Evolutionary conservation across 148 eudicot genomes (phyloP), one percentile per base, ranked within the genome.

Genomic region (Diospyros lotus): DNA sequence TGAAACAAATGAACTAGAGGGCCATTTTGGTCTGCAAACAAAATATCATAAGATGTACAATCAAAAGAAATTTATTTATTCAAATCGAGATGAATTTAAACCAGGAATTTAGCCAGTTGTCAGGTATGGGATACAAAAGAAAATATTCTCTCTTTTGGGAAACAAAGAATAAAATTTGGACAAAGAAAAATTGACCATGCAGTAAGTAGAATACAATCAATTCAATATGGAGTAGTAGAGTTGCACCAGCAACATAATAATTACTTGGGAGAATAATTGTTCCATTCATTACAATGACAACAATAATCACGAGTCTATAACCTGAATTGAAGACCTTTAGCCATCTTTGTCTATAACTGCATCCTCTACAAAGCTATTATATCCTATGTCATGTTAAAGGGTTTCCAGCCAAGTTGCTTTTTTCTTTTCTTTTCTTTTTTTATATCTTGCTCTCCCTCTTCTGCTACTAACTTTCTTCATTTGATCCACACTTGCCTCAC

Each of bases 1-100:
- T 72, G 97, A 80, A 78, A 87, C 93, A 87, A 95, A 95, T 69
- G 99, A 92, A 73, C 97, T 83, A 67, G 96, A 83, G 66, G 99
- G 99, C 99, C 99, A 92, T 85, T 95, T 95, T 54, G 99, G 97
- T 89, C 97, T 95, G 93, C 76, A 84, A 69, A 77, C 42, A 58
- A 40, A 72, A 58, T 44, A 2, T 64, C 3, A 71, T 40, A 53
- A 68, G 54, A 58, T 60, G 41, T 28, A 50, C 46, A 62, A 70
- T 6, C 58, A 12, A 48, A 61, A 48, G 48, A 7, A 64, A 12
- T 28, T 68, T 9, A 54, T 41, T 54, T 43, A 11, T 43, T 38
- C 11, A 40, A 48, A 59, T 58, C 13, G 60, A 56, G 55, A 66
- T 54, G 13, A 72, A 41, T 11, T 65, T 43, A 55, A n/a, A 39